Evolutionary conservation across 78 protist genomes (phyloP).

Genomic region (Dictyostelium brefeldianum): DNA sequence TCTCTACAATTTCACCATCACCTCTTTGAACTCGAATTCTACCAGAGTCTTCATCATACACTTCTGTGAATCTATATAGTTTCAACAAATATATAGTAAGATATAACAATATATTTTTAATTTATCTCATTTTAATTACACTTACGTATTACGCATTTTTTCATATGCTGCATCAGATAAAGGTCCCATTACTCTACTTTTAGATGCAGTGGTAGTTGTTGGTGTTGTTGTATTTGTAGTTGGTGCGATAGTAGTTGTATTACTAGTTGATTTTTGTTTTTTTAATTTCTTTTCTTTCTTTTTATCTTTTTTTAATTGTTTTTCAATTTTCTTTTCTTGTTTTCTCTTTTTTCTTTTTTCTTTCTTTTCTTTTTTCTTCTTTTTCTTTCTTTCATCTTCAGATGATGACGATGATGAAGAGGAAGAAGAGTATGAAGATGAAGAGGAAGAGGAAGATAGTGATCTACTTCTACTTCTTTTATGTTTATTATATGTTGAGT

Average conservation of each 20-base stretch:
- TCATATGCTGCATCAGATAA: conserved; percentile 48
- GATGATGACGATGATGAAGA: neutral
- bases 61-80: neutral
- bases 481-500: conserved; percentile 20
- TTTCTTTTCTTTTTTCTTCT: conserved; percentile 6
- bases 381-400: neutral
- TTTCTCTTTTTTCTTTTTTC: neutral
- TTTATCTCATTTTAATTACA: neutral
- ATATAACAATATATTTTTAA: too few relatives aligned
- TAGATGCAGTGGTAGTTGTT: neutral
- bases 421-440: neutral
- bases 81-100: too few relatives aligned
- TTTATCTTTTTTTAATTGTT: conserved; percentile 17
- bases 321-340: neutral
- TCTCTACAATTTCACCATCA: conserved; percentile 64
- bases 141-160: conserved; percentile 16
- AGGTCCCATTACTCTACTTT: conserved; percentile 67
- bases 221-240: neutral
- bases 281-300: conserved; percentile 13
- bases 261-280: conserved; percentile 11
- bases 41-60: conserved; percentile 70
- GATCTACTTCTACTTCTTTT: conserved; percentile 29
- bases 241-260: neutral
- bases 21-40: conserved; percentile 42
- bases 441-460: neutral